phyloP scores from a whole-genome alignment of 768 basidiomycete genomes.

The Collybia mongolica region DNA sequence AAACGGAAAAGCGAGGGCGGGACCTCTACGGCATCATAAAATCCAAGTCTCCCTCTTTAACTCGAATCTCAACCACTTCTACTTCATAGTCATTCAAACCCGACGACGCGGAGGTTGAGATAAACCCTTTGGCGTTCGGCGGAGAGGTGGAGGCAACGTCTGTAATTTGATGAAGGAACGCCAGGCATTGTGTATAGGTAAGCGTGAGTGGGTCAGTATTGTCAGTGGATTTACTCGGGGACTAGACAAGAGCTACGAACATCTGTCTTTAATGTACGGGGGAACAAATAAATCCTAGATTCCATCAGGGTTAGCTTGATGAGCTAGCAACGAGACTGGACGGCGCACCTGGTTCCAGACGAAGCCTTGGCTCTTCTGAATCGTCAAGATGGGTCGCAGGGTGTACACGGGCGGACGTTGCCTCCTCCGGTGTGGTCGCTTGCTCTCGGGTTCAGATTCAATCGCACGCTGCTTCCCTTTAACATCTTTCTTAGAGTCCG shows the following conservation, averaged over 20 bases:
- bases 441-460: slow-evolving; percentile 59
- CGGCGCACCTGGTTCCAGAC: slow-evolving; percentile 84
- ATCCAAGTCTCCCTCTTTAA: slow-evolving; percentile 74
- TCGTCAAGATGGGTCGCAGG: slow-evolving; percentile 81
- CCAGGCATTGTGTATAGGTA: slow-evolving; percentile 6
- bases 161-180: slow-evolving; percentile 24
- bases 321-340: background rate
- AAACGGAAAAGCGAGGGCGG: background rate
- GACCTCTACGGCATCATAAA: slow-evolving; percentile 63
- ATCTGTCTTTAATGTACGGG: slow-evolving; percentile 88
- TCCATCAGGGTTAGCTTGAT: slow-evolving; percentile 2
- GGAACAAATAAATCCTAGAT: slow-evolving; percentile 81
- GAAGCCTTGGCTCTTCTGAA: slow-evolving; percentile 84
- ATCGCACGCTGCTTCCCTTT: slow-evolving; percentile 83
- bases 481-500: slow-evolving; percentile 53
- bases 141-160: slow-evolving; percentile 85
- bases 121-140: slow-evolving; percentile 63
- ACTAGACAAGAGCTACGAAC: slow-evolving; percentile 46
- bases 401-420: slow-evolving; percentile 55
- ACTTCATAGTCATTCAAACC: slow-evolving; percentile 76
- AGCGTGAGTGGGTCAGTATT: slow-evolving; percentile 15
- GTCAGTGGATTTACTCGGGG: slow-evolving; percentile 12
- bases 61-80: slow-evolving; percentile 86
- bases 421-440: slow-evolving; percentile 51
- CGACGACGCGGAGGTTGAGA: slow-evolving; percentile 67